Conservation (phyloP, 805 yeast genomes). For the Lachancea waltii region DNA sequence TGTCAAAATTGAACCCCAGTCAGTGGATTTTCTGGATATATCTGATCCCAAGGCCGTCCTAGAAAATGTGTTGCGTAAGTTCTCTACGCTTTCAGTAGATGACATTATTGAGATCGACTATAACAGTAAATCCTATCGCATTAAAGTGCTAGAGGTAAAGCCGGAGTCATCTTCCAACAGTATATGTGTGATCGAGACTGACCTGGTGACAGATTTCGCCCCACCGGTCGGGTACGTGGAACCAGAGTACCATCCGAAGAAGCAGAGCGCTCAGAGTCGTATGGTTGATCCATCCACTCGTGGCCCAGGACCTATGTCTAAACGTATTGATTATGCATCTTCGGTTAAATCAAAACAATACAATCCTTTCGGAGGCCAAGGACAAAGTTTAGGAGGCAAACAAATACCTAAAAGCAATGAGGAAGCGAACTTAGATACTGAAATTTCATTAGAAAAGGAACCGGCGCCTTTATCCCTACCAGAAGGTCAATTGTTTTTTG, state of each 20-base stretch:
- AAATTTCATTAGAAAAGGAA: conserved; percentile 49
- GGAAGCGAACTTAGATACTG: conserved; percentile 27
- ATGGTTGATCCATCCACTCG: conserved; percentile 27
- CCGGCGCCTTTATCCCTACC: conserved; percentile 73
- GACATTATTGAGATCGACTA: conserved; percentile 83
- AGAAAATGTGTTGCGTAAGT: conserved; percentile 85
- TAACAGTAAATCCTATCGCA: conserved; percentile 70
- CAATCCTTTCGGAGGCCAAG: conserved; percentile 49
- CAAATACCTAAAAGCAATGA: conserved; percentile 23
- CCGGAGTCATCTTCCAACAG: conserved; percentile 63
- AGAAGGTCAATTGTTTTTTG: conserved; percentile 85
- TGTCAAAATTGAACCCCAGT: conserved; percentile 93
- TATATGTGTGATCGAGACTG: conserved; percentile 94
- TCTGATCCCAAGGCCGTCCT: conserved; percentile 94
- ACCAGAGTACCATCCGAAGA: conserved; percentile 53
- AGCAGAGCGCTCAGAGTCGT: conserved; percentile 29
- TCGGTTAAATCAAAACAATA: conserved; percentile 39
- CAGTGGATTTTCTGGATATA: conserved; percentile 86
- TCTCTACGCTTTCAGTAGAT: conserved; percentile 76
- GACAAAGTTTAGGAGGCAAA: conserved; percentile 67
- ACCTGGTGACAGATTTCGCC: conserved; percentile 93
- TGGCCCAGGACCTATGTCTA: conserved; percentile 71
- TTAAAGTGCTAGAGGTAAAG: conserved; percentile 79
- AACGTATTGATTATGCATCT: conserved; percentile 49
- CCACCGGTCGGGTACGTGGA: conserved; percentile 98